Evolutionary conservation across 1,284 basidiomycete genomes (phyloP).

Genomic region (Peniophora sp.): DNA sequence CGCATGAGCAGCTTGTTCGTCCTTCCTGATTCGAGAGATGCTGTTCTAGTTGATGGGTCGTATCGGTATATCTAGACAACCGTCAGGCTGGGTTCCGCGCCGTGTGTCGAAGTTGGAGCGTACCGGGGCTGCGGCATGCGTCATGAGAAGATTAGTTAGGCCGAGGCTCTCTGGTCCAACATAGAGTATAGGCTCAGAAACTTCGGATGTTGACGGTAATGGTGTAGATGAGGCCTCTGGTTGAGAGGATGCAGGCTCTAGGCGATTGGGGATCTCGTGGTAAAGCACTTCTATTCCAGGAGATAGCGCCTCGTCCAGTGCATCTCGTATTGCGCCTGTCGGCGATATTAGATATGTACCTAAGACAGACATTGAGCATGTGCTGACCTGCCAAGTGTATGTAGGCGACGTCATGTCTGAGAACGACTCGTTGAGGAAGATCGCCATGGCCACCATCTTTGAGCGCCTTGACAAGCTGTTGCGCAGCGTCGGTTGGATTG

Average conservation of each 20-base stretch:
- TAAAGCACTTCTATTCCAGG: no score
- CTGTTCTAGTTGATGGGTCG: slow-evolving; percentile 46
- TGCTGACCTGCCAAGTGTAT: slow-evolving; percentile 57
- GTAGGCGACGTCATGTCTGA: slow-evolving; percentile 81
- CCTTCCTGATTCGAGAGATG: slow-evolving; percentile 51
- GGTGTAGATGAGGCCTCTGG: not conserved
- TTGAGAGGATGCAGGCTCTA: not conserved
- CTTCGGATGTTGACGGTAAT: not conserved
- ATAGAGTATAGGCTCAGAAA: slow-evolving; percentile 57
- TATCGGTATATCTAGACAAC: slow-evolving; percentile 63
- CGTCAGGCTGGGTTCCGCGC: not conserved
- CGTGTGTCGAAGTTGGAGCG: slow-evolving; percentile 8
- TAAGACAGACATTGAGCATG: not conserved
- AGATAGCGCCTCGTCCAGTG: no score
- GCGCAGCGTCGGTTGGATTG: slow-evolving; percentile 42
- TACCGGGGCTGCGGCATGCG: slow-evolving; percentile 46
- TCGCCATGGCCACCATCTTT: slow-evolving; percentile 9
- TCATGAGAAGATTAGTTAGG: slow-evolving; percentile 84
- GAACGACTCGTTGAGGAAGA: slow-evolving; percentile 26
- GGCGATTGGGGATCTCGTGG: not conserved
- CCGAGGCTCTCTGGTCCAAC: slow-evolving; percentile 79
- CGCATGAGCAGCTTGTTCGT: slow-evolving; percentile 89
- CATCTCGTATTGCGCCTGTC: not conserved
- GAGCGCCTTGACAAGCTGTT: slow-evolving; percentile 32
- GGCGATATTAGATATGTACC: not conserved